A percentile compares a stretch with the other conserved stretches of the same genome.
These are phyloP conservation scores for Aphanomyces cochlioides DNA, from an alignment of 352 stramenopile species.

Conservation along the genomic window DNA sequence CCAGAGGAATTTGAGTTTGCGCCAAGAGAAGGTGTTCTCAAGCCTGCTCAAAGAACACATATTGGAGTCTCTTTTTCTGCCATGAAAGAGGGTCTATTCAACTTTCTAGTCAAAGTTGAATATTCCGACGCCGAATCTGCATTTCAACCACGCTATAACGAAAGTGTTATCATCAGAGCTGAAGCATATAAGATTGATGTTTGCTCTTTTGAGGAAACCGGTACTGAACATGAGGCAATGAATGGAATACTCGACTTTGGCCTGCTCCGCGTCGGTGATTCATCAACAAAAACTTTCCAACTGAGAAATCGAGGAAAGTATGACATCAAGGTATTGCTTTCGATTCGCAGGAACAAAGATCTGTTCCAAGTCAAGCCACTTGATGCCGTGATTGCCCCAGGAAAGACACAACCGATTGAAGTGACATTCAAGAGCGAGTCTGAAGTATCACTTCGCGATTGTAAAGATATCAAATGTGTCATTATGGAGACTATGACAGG, in stretches of 20 bases:
- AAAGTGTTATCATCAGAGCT: slow-evolving; percentile 48
- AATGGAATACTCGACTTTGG: slow-evolving; percentile 88
- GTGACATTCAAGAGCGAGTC: slow-evolving; percentile 71
- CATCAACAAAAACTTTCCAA: slow-evolving; percentile 66
- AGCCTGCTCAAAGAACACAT: slow-evolving; percentile 54
- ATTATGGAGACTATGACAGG: slow-evolving; percentile 91
- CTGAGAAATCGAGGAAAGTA: slow-evolving; percentile 93
- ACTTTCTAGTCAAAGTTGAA: slow-evolving; percentile 56
- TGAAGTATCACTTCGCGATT: slow-evolving; percentile 86
- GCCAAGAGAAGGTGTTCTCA: slow-evolving; percentile 68
- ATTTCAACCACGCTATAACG: slow-evolving; percentile 33
- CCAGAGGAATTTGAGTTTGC: slow-evolving; percentile 67
- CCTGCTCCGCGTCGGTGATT: slow-evolving; percentile 88
- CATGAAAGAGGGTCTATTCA: slow-evolving; percentile 60
- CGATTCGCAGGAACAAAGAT: slow-evolving; percentile 54
- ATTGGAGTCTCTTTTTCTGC: slow-evolving; percentile 74
- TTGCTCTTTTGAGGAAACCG: slow-evolving; percentile 68
- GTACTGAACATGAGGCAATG: slow-evolving; percentile 37
- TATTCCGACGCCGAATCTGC: slow-evolving; percentile 82
- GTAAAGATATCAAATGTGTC: slow-evolving; percentile 89
- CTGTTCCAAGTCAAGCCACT: slow-evolving; percentile 80
- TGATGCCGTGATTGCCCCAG: slow-evolving; percentile 73
- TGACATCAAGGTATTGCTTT: slow-evolving; percentile 84
- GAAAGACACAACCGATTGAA: slow-evolving; percentile 56
- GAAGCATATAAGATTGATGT: slow-evolving; percentile 92